A percentile compares a stretch with the other conserved stretches of the same genome.
Evolutionary conservation across 805 yeast genomes (phyloP).

Genomic region (Yarrowia alimentaria): DNA sequence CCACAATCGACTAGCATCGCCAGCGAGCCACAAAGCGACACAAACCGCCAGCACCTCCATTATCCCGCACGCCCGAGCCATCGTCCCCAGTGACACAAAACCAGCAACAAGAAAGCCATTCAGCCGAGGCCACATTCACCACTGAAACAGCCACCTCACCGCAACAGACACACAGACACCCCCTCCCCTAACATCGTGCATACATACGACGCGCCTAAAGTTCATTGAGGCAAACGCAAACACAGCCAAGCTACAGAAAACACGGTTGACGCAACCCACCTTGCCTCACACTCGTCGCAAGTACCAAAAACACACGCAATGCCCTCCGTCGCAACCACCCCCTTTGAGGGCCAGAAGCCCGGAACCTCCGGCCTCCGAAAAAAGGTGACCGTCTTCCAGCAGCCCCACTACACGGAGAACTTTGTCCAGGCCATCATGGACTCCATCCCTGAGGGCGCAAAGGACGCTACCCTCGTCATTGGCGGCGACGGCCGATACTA

Average conservation of each 20-base stretch:
- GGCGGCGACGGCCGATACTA: conserved; percentile 98
- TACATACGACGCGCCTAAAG: conserved; percentile 12
- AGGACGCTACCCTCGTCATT: conserved; percentile 73
- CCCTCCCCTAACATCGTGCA: conserved; percentile 24
- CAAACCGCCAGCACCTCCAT: no score
- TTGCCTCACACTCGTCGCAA: conserved; percentile 1
- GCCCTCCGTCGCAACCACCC: conserved; percentile 55
- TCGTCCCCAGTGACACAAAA: no score
- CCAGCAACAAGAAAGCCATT: no score
- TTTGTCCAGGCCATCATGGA: conserved; percentile 82
- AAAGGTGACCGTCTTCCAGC: conserved; percentile 81
- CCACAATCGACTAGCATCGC: no score
- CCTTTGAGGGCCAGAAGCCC: conserved; percentile 90
- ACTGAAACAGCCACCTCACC: no score
- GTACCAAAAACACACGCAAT: background rate
- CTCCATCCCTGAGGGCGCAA: conserved; percentile 86
- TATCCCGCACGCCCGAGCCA: no score
- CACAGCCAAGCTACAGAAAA: conserved; percentile 1
- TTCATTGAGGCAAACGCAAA: conserved; percentile 5
- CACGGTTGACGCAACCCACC: conserved; percentile 6
- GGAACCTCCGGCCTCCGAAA: conserved; percentile 97
- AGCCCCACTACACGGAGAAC: conserved; percentile 82
- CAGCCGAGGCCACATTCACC: no score
- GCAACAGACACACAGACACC: no score
- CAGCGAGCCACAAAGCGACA: no score